Percentiles rank a stretch among this genome's conserved stretches.
These are phyloP conservation scores for Ogataea pignaliae DNA, from an alignment of 805 yeast genomes.

Conservation along the genomic window DNA sequence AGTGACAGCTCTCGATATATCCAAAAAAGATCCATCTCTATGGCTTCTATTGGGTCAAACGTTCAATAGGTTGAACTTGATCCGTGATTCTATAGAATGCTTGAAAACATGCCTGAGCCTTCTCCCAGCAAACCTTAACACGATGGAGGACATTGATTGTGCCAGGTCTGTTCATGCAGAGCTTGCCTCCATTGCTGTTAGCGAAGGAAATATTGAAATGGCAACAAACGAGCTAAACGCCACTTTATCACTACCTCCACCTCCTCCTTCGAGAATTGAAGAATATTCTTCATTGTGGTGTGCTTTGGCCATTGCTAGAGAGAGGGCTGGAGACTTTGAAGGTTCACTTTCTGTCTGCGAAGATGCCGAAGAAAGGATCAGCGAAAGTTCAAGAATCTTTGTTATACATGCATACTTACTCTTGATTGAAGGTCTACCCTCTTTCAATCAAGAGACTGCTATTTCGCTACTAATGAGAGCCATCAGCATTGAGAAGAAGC, in stretches of 20 bases:
- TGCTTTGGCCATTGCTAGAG: conserved; percentile 47
- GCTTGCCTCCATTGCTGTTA: conserved; percentile 50
- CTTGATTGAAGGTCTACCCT: conserved; percentile 28
- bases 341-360: conserved; percentile 50
- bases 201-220: conserved; percentile 44
- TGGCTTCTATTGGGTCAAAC: conserved; percentile 49
- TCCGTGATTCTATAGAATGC: conserved; percentile 43
- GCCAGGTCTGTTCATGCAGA: conserved; percentile 52
- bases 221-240: conserved; percentile 47
- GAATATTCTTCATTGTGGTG: conserved; percentile 52
- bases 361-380: conserved; percentile 41
- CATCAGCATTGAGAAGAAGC: conserved; percentile 17
- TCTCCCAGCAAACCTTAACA: conserved; percentile 33
- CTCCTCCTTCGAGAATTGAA: conserved; percentile 39
- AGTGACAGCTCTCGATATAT: conserved; percentile 16
- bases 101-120: conserved; percentile 41
- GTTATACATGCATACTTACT: conserved; percentile 48
- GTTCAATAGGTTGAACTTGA: conserved; percentile 38
- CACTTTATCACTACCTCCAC: conserved; percentile 47
- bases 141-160: conserved; percentile 36
- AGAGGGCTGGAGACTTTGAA: conserved; percentile 43
- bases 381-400: conserved; percentile 40
- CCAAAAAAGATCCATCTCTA: conserved; percentile 34
- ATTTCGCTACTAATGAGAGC: conserved; percentile 33
- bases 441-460: conserved; percentile 33